Base-by-base conservation (phyloP, 805 yeast species). In the Ogataea glucozyma region DNA sequence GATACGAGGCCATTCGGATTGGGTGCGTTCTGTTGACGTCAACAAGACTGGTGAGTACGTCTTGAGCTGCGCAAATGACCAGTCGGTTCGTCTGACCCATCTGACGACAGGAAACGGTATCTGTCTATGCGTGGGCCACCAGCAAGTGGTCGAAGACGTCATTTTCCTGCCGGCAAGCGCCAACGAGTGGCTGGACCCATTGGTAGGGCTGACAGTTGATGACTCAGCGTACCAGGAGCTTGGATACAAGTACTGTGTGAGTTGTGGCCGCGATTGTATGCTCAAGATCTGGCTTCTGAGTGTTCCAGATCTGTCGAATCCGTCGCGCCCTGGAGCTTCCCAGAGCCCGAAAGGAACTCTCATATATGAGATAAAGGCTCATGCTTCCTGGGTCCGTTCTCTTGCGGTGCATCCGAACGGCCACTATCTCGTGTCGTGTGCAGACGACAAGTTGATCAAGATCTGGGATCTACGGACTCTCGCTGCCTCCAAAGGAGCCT, bases 331-430 rank as follows among this genome's bases (percentile, higher is more conserved):
- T 5, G 31, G 43, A 31, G 85, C 88, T 0, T 64, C 79, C 0
- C 62, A 76, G 16, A 75, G 80, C 53, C 79, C 85, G 1, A 78
- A 81, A 36, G 91, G 86, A 2, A 73, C 70, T 53, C 65, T 78
- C 19, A 54, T 88, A 1, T 69, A 72, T 18, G 79, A 80, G 14
- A 65, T 88, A 9, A 55, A 65, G 6, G 97, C 93, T 2, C 97
- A 90, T 62, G 78, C 79, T 38, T 85, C 93, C 8, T 90, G 98
- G 98, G 85, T 91, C 1, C 77, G 84, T 47, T 76, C 80, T 6
- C 54, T 89, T 5, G 67, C 69, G 8, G 65, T 85, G 36, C 96
- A 88, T 62, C 95, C 96, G 1, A 79, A 78, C 52, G 95, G 93
- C 0, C 71, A 80, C 29, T 79, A 76, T 52, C 59, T 88, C 13